phyloP scores from a whole-genome alignment of 148 eudicot genomes.

The Camellia japonica region DNA sequence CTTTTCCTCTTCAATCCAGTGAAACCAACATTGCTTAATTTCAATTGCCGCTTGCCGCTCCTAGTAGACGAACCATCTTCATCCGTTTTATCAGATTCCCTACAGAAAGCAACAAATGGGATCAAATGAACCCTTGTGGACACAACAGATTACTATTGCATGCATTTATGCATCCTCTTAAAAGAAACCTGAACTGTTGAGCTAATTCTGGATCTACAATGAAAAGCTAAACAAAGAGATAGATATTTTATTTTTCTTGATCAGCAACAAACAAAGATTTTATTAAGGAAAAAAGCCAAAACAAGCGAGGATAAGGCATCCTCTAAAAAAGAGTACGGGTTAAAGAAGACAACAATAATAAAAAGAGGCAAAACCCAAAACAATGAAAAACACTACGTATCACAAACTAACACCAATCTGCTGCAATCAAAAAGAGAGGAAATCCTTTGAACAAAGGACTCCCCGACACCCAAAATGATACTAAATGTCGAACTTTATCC shows the following conservation, averaged over 20 bases:
- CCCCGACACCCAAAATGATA: too few species aligned
- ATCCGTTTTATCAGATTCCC: conserved; percentile 76
- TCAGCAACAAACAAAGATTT: too few species aligned
- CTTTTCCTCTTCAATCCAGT: conserved; percentile 62
- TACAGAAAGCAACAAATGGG: conserved; percentile 15
- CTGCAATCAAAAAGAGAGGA: too few species aligned
- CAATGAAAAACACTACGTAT: neutral
- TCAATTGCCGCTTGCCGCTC: conserved; percentile 66
- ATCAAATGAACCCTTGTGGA: neutral
- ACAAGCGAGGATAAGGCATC: too few species aligned
- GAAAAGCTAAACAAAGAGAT: neutral
- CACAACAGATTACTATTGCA: neutral
- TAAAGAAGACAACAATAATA: too few species aligned
- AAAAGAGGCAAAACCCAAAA: neutral
- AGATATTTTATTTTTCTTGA: too few species aligned
- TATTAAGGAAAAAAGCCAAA: too few species aligned
- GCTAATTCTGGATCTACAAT: neutral
- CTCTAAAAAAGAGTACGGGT: too few species aligned
- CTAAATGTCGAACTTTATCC: too few species aligned
- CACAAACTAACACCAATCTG: too few species aligned
- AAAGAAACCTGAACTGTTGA: neutral
- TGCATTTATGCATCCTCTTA: neutral
- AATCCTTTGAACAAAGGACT: too few species aligned
- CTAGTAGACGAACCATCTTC: conserved; percentile 55
- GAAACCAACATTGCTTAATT: conserved; percentile 69